Base-by-base conservation (phyloP, 2,329 filamentous ascomycete genomes). In the Aspergillus sp. region DNA sequence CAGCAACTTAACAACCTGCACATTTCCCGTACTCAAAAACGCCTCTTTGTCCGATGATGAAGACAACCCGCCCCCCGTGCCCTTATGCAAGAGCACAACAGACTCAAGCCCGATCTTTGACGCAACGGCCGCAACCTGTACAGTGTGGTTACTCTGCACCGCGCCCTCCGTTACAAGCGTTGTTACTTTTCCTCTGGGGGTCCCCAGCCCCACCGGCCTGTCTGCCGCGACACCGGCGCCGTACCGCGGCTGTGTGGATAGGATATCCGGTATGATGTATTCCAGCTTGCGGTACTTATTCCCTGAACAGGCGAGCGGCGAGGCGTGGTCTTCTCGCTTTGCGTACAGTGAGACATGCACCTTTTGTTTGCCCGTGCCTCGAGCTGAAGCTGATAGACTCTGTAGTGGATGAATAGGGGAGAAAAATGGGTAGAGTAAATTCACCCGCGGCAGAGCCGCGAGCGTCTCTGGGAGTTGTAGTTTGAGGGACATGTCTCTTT, bases 201-300 rank as follows among this genome's bases (percentile, higher is more conserved):
- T 44, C 54, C 58, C 18, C 30, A 17, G 17, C 41, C 12, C 38
- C 20, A 32, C 48, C 3, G 51, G 51, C 1, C 7, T 5, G 8
- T 54, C 51, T 17, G 26, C 43, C 36, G 41, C 34, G 30, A 48
- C 4, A 22, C 57, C 20, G 36, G 18, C 36, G 5, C 51, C 51
- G n/a, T 41, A 54, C 3, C 22, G 17, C 6, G 51, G 17, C 1
- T 38, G 30, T 1, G 47, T n/a, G 43, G 63, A 62, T 18, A 71
- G 63, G 15, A 74, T 71, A 42, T 74, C 70, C 0, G 71, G 71
- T 5, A 73, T 59, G 41, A 74, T 68, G 58, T 74, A 74, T 61
- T 74, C 71, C 32, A 74, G 64, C 59, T 74, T 74, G 53, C 71
- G 70, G 62, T 74, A 74, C 64, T 74, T 74, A 63, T 74, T 74